Evolutionary conservation across 768 basidiomycete species (phyloP).

Genomic region (Tricholoma furcatifolium): DNA sequence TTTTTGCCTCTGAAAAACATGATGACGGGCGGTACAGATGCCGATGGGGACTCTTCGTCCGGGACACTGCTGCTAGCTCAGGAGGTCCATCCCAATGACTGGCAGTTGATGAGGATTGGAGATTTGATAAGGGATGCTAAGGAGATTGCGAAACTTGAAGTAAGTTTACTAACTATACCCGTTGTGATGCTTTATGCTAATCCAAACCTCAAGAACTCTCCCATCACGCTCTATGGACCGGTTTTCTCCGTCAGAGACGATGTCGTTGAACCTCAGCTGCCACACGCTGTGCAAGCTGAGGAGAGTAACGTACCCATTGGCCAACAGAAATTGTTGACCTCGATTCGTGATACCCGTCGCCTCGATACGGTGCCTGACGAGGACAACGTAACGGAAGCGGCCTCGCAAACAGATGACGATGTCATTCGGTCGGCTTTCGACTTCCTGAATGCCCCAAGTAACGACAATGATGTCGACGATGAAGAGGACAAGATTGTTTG

Average conservation of each 20-base stretch:
- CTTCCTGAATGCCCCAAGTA: conserved; percentile 41
- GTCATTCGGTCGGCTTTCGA: conserved; percentile 70
- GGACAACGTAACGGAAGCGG: conserved; percentile 65
- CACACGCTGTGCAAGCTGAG: not conserved
- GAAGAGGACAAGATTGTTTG: conserved; percentile 79
- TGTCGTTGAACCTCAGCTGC: conserved; percentile 22
- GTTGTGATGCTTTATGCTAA: not conserved
- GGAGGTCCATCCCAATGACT: conserved; percentile 84
- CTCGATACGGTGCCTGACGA: conserved; percentile 36
- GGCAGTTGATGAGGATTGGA: conserved; percentile 90
- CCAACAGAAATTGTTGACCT: conserved; percentile 23
- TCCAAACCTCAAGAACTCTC: conserved; percentile 35
- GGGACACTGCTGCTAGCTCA: conserved; percentile 22
- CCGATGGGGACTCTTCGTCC: conserved; percentile 21
- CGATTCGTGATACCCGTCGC: conserved; percentile 23
- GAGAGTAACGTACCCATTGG: conserved; percentile 8
- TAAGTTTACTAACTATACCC: conserved; percentile 27
- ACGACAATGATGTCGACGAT: conserved; percentile 62
- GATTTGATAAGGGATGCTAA: conserved; percentile 79
- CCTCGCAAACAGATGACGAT: conserved; percentile 81
- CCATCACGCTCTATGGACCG: conserved; percentile 24
- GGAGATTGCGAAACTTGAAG: conserved; percentile 57
- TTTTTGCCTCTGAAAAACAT: conserved; percentile 78
- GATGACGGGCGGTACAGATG: conserved; percentile 36
- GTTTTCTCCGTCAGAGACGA: conserved; percentile 8